Base-by-base conservation (phyloP, 1,139 yeast species). In the Petasospora rhodanensis region DNA sequence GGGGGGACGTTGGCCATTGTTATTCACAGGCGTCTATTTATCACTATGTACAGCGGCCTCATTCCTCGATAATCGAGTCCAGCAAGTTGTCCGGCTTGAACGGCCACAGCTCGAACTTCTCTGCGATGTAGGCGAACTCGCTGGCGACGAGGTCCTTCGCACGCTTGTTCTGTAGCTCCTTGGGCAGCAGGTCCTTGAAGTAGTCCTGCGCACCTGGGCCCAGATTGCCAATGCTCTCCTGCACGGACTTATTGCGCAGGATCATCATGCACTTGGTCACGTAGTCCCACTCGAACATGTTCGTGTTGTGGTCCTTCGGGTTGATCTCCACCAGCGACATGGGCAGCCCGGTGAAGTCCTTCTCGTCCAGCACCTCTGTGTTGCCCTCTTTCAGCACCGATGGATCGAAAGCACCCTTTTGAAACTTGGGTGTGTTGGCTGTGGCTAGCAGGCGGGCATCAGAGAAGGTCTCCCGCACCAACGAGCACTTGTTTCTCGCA, bases 121-220 rank as follows among this genome's bases (percentile, higher is more conserved):
- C 56, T 4, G 77, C 66, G 7, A 89, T 53, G 6, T 54, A 47
- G 7, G 64, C 41, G 41, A 80, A 64, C 14, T 86, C 93, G 1
- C 70, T 72, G 6, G 64, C 52, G 0, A 75, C 62, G 37, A 87
- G 59, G 3, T 71, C 70, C 14, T 62, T 57, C 0, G 83, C 73
- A 4, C 55, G 51, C 40, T 67, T 72, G 9, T 68, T 53, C 35
- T 75, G 48, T 4, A 79, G 37, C 0, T 55, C 58, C 7, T 42
- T 63, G 2, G 58, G 51, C 0, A 70, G 41, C 7, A 70, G 52
- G 11, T 59, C 54, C 2, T 62, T 61, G 35, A 78, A 67, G 41
- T 79, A 77, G n/a, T 76, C 82, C 6, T 60, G 70, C 0, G 93
- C 95, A 1, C 96, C 96, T 1, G 95, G 89, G 0, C 95, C 95